Percentiles rank a stretch among this genome's conserved stretches.
These are phyloP conservation scores for Penicillium coprophilum DNA, from an alignment of 495 filamentous ascomycete genomes.

Conservation along the genomic window DNA sequence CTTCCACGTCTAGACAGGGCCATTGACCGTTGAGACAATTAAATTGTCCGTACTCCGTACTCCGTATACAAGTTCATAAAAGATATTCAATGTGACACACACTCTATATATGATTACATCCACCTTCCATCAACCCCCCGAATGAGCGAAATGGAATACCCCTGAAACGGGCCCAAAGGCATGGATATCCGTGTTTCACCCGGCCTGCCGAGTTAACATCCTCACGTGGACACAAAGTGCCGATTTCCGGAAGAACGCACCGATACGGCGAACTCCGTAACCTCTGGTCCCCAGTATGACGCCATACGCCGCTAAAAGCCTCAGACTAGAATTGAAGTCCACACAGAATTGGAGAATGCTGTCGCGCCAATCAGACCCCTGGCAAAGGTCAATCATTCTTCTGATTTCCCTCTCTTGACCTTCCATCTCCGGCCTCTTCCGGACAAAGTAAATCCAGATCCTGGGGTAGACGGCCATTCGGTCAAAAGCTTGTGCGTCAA, in stretches of 20 bases:
- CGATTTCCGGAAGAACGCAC: neutral
- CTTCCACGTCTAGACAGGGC: too few species aligned
- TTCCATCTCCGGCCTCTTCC: too few species aligned
- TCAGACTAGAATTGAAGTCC: neutral
- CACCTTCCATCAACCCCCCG: too few species aligned
- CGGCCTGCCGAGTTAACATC: constrained; percentile 7
- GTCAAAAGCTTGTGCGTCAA: constrained; percentile 8
- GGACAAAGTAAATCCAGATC: too few species aligned
- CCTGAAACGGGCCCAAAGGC: neutral
- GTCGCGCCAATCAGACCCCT: constrained; percentile 17
- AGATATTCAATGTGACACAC: too few species aligned
- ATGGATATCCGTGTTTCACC: neutral
- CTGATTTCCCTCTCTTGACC: too few species aligned
- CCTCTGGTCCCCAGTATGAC: neutral
- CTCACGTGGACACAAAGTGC: constrained; percentile 7
- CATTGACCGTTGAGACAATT: too few species aligned
- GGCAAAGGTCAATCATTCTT: constrained; percentile 23
- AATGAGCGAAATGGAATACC: too few species aligned
- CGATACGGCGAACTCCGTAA: neutral
- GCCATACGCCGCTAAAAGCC: constrained; percentile 1
- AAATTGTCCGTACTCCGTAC: too few species aligned
- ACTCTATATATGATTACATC: too few species aligned
- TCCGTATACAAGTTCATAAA: too few species aligned
- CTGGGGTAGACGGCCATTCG: too few species aligned
- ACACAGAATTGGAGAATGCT: constrained; percentile 8